These are phyloP conservation scores for Emiliania huxleyi DNA, from an alignment of 78 protist species.

Conservation along the genomic window DNA sequence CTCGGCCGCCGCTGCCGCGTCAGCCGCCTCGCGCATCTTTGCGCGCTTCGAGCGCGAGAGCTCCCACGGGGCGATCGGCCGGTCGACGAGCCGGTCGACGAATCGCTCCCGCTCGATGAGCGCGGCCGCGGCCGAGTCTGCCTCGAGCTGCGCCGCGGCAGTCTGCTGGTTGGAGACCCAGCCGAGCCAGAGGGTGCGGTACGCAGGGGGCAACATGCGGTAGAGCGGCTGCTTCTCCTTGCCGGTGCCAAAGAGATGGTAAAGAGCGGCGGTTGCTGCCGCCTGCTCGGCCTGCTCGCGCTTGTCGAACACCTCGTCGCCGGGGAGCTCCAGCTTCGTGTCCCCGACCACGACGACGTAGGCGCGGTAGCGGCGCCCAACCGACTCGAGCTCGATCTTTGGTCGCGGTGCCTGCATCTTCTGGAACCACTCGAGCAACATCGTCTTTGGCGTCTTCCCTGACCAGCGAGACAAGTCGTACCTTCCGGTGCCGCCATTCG, in stretches of 20 bases:
- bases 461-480: neutral
- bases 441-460: conserved; percentile 1
- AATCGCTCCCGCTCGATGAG: neutral
- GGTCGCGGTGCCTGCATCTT: neutral
- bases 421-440: neutral
- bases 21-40: neutral
- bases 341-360: neutral
- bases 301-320: neutral
- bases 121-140: neutral
- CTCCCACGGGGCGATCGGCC: neutral
- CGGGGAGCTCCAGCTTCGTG: neutral
- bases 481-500: neutral
- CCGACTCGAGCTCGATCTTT: neutral
- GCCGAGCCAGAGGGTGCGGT: neutral
- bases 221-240: neutral
- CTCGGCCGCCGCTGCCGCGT: neutral
- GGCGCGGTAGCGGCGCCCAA: neutral
- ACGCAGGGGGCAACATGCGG: neutral
- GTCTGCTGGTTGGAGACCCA: neutral
- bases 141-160: neutral
- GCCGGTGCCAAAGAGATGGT: neutral
- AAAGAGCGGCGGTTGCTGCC: neutral
- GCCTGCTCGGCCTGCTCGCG: neutral
- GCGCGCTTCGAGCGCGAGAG: neutral
- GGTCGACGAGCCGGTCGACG: neutral